Percentiles rank a stretch among this genome's conserved stretches.
These are phyloP conservation scores for Cryptococcus sp. DNA, from an alignment of 1,284 basidiomycete genomes.

Conservation along the genomic window DNA sequence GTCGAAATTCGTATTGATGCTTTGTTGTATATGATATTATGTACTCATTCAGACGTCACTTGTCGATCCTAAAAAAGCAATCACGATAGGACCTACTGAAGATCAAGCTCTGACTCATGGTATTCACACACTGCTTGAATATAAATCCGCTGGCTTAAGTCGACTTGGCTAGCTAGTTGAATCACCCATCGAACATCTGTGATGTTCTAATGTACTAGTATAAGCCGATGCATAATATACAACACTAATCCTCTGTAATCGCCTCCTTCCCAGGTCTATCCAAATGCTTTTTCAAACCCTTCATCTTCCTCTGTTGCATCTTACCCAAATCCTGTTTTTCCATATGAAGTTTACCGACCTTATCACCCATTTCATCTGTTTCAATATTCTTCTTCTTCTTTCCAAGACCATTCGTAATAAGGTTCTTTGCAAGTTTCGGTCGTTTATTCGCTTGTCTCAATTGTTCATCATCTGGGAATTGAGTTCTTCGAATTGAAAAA, in stretches of 20 bases:
- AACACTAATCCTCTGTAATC: slow-evolving; percentile 9
- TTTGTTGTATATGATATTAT: too few species aligned
- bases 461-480: slow-evolving; percentile 70
- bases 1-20: too few species aligned
- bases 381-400: slow-evolving; percentile 93
- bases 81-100: too few species aligned
- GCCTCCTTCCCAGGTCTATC: slow-evolving; percentile 17
- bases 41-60: too few species aligned
- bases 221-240: neutral
- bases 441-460: slow-evolving; percentile 74
- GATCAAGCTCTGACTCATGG: too few species aligned
- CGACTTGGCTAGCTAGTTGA: too few species aligned
- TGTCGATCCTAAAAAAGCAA: too few species aligned
- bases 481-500: slow-evolving; percentile 69
- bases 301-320: slow-evolving; percentile 61
- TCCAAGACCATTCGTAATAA: slow-evolving; percentile 78
- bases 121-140: too few species aligned
- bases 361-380: slow-evolving; percentile 97
- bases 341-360: slow-evolving; percentile 84
- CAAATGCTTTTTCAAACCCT: slow-evolving; percentile 41
- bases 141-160: too few species aligned
- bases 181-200: too few species aligned
- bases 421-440: slow-evolving; percentile 80
- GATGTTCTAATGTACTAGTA: too few species aligned
- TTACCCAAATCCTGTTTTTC: slow-evolving; percentile 81